Base-by-base conservation (phyloP, 2,329 filamentous ascomycete genomes). In the Sordariomycetes sp. region DNA sequence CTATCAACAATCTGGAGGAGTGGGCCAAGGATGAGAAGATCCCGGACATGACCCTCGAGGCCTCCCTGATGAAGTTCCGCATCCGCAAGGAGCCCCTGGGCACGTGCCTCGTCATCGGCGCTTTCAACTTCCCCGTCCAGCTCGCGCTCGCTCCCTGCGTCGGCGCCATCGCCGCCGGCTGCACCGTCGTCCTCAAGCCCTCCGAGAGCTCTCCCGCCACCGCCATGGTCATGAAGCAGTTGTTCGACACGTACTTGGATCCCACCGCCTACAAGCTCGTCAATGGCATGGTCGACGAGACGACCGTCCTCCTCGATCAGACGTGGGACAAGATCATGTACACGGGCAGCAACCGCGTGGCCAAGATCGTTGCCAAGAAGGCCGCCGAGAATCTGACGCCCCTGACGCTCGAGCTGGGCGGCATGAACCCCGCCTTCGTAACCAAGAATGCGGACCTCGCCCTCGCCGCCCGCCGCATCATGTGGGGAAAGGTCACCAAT, bases 261-360 rank as follows among this genome's bases (percentile, higher is more conserved):
- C 81, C 83, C 1, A 80, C 82, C 17, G 85, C 84, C 63, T 96
- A 90, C 71, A 74, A 76, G 39, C 81, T 90, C 59, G 76, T 96
- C 62, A 94, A 96, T 68, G 94, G 94, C 60, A 84, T 76, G 32
- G 73, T 96, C 22, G 78, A 85, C 3, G 90, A 96, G 76, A 90
- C 87, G 3, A 89, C 87, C 52, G 84, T 84, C 13, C 74, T 97
- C 52, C 79, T 99, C 36, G 83, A 92, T 59, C 82, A 90, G 74
- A 92, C 92, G 70, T 99, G 91, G 86, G 91, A 95, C 74, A 97
- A 96, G 80, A 95, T 99, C 66, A 91, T 94, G 76, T 99, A 96
- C 75, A 99, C 94, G 1, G 94, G 94, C 57, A 85, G 84, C 65
- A 79, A 80, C 56, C 74, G 68, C 32, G 90, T 96, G 20, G 94